Evolutionary conservation across 139 green algal genomes (phyloP).

Genomic region (Zygnema circumcarinatum): DNA sequence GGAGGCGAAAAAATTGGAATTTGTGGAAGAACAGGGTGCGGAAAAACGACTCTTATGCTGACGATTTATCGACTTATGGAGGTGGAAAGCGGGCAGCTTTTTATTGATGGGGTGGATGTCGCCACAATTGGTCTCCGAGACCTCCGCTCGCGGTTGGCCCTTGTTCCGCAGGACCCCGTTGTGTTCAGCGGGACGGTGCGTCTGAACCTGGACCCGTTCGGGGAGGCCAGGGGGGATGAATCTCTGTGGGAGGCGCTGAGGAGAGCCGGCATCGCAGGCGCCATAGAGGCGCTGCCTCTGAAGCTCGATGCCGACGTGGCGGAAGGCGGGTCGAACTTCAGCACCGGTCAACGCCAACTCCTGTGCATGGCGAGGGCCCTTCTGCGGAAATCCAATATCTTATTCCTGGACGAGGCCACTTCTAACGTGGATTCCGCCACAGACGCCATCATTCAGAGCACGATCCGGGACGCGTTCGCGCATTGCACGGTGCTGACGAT

Average conservation of each 20-base stretch:
- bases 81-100: slow-evolving; percentile 56
- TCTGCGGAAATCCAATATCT: slow-evolving; percentile 68
- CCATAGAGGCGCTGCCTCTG: slow-evolving; percentile 10
- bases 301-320: slow-evolving; percentile 67
- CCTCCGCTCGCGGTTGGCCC: slow-evolving; percentile 72
- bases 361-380: slow-evolving; percentile 89
- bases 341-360: slow-evolving; percentile 90
- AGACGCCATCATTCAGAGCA: slow-evolving; percentile 80
- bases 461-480: slow-evolving; percentile 71
- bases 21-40: slow-evolving; percentile 75
- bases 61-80: slow-evolving; percentile 86
- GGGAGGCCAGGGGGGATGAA: slow-evolving; percentile 70
- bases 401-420: slow-evolving; percentile 94
- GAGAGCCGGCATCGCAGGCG: slow-evolving; percentile 59
- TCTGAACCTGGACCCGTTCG: slow-evolving; percentile 93
- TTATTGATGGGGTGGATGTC: slow-evolving; percentile 63
- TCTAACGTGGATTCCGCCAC: slow-evolving; percentile 86
- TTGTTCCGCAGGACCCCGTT: slow-evolving; percentile 86
- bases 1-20: slow-evolving; percentile 76
- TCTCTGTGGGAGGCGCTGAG: slow-evolving; percentile 71
- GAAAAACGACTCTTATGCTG: slow-evolving; percentile 77
- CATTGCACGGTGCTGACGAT: slow-evolving; percentile 77
- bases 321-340: slow-evolving; percentile 89
- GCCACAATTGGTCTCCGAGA: slow-evolving; percentile 66
- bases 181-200: slow-evolving; percentile 93